phyloP scores from a whole-genome alignment of 1,139 yeast species.

The Geotrichum reessii region DNA sequence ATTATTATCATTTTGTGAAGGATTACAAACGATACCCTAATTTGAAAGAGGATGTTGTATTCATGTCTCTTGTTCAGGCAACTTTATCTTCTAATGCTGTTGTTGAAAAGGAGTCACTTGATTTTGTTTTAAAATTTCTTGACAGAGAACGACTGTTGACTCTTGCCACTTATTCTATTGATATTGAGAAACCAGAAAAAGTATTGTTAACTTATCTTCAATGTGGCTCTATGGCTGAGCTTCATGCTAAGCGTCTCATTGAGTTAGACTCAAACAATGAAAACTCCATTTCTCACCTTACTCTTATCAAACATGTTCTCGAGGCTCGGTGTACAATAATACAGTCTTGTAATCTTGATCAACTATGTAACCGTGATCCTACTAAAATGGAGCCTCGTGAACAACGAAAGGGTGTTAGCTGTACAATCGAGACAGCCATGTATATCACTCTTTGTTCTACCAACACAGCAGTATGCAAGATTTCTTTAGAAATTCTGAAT shows the following conservation, averaged over 20 bases:
- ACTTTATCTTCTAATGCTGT: constrained; percentile 10
- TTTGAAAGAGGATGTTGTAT: constrained; percentile 11
- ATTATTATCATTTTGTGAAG: constrained; percentile 24
- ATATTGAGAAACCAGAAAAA: not conserved
- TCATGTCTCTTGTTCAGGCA: constrained; percentile 9
- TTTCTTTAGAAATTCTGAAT: constrained; percentile 47
- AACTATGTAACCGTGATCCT: constrained; percentile 24
- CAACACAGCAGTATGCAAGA: constrained; percentile 51
- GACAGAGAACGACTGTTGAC: not conserved
- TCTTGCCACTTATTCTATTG: not conserved
- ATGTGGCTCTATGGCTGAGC: constrained; percentile 13
- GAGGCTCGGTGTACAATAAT: constrained; percentile 21
- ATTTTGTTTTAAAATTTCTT: constrained; percentile 11
- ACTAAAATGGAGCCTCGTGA: constrained; percentile 25
- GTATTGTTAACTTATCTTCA: constrained; percentile 5
- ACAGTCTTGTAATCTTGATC: constrained; percentile 33
- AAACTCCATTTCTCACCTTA: constrained; percentile 27
- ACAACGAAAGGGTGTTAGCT: constrained; percentile 31
- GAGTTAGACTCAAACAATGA: constrained; percentile 7
- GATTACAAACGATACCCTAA: constrained; percentile 20
- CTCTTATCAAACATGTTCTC: constrained; percentile 26
- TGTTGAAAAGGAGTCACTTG: constrained; percentile 9
- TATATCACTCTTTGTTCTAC: constrained; percentile 52
- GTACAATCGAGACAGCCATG: constrained; percentile 44
- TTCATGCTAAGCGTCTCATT: constrained; percentile 15